phyloP scores from a whole-genome alignment of 1,139 yeast species.

The Wickerhamiella infanticola region DNA sequence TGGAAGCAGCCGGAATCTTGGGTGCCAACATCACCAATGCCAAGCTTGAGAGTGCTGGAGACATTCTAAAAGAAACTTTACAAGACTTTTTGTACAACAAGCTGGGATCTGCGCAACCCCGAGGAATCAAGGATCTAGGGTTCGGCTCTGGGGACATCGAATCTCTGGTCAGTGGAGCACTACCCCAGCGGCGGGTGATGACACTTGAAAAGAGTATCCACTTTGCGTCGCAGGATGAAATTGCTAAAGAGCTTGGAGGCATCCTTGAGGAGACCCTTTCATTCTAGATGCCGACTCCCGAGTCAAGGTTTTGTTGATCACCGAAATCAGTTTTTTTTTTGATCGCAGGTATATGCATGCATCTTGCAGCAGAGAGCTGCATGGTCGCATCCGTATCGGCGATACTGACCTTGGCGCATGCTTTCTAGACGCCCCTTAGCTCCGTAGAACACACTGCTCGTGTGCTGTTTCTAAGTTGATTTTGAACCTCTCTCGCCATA shows the following conservation, averaged over 20 bases:
- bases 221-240: slow-evolving; percentile 4
- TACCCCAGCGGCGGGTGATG: slow-evolving; percentile 28
- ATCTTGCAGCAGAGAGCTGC: too few relatives aligned
- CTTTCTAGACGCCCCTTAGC: too few relatives aligned
- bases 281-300: neutral
- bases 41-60: slow-evolving; percentile 28
- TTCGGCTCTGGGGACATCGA: slow-evolving; percentile 22
- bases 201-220: slow-evolving; percentile 11
- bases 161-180: slow-evolving; percentile 26
- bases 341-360: too few relatives aligned
- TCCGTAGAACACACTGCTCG: too few relatives aligned
- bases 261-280: slow-evolving; percentile 9
- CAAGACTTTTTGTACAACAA: slow-evolving; percentile 23
- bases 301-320: too few relatives aligned
- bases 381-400: too few relatives aligned
- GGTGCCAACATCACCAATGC: slow-evolving; percentile 27
- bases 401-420: too few relatives aligned
- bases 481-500: too few relatives aligned
- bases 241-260: slow-evolving; percentile 3
- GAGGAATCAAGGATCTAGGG: slow-evolving; percentile 25
- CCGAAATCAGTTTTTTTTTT: too few relatives aligned
- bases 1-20: slow-evolving; percentile 25
- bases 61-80: slow-evolving; percentile 24
- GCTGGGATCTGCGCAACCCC: slow-evolving; percentile 23
- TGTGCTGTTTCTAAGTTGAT: too few relatives aligned